Base-by-base conservation (phyloP, 768 basidiomycete genomes). In the Termitomyces sp. region DNA sequence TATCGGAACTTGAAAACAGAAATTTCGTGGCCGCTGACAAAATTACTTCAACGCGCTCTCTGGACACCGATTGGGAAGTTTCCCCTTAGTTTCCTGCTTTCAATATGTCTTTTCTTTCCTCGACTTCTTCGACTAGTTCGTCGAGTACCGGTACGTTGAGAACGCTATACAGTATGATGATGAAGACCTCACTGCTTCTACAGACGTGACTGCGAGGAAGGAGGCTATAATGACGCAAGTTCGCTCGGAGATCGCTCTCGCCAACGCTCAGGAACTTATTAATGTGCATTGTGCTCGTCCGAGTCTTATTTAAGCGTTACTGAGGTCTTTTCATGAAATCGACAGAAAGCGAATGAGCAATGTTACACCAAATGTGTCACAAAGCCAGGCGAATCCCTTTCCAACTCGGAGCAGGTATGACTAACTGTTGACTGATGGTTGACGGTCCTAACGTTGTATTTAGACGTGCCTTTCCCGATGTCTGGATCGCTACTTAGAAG, bases 401-500 rank as follows among this genome's bases (percentile, higher is more conserved):
- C 85, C 6, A 73, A 76, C 59, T 82, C 85, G 2, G 90, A 91
- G 63, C 82, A 91, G 83, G 90, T 87, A 49, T 47, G 47, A 58
- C 35, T 55, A 47, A 26, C 32, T 32, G 8, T 4, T 14, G n/a
- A 14, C n/a, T 17, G 14, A 22, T 10, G 44, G 42, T 43, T 58
- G 51, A 61, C 56, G 14, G 5, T n/a, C n/a, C 37, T 38, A 38
- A 45, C 17, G 22, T 40, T 53, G 22, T 56, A 7, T 43, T n/a
- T 53, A 93, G 91, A 84, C 83, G 26, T 93, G 91, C 62, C 72
- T 93, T 42, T 72, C 81, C 6, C 76, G 83, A 55, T 93, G 91
- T 66, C 74, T 91, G 63, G 88, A 91, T 51, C 81, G 89, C 43
- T 93, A 91, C 66, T 75, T 93, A 74, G 88, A 93, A 70, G 88